Conservation (phyloP, 441 rosid genomes). For the Mallotus japonicus region DNA sequence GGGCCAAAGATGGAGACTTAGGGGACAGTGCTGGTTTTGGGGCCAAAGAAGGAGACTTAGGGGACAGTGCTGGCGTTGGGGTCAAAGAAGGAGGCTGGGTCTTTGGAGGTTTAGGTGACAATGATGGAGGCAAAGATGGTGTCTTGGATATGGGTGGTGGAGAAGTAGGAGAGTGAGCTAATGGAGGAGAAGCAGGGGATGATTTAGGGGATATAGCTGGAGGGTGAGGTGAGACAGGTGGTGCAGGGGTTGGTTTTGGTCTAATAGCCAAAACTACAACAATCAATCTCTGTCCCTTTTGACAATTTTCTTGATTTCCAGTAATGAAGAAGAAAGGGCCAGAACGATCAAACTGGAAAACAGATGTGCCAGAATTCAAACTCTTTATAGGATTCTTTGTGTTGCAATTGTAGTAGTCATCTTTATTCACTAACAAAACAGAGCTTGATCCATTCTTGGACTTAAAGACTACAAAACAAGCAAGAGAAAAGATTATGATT, state of each 20-base stretch:
- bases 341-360: constrained; percentile 43
- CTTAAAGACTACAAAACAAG: constrained; percentile 45
- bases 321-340: constrained; percentile 78
- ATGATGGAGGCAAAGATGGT: constrained; percentile 6
- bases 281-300: constrained; percentile 55
- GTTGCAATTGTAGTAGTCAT: constrained; percentile 55
- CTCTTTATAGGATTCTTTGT: constrained; percentile 41
- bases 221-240: not conserved
- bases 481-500: not conserved
- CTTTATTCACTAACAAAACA: constrained; percentile 57
- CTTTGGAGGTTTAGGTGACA: not conserved
- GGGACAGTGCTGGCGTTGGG: constrained; percentile 6
- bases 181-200: not conserved
- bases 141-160: constrained; percentile 7
- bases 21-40: constrained; percentile 7
- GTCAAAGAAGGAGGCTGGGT: not conserved
- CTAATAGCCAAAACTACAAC: constrained; percentile 46
- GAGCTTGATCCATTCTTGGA: constrained; percentile 63
- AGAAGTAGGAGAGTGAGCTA: constrained; percentile 9
- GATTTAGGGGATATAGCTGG: constrained; percentile 5
- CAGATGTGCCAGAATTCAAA: constrained; percentile 49
- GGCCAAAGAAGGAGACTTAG: not conserved
- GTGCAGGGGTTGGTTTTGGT: constrained; percentile 6
- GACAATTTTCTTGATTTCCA: constrained; percentile 51
- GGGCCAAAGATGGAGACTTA: constrained; percentile 8